Conservation (phyloP, 305 asterid genomes). For the Solanum hybrid region DNA sequence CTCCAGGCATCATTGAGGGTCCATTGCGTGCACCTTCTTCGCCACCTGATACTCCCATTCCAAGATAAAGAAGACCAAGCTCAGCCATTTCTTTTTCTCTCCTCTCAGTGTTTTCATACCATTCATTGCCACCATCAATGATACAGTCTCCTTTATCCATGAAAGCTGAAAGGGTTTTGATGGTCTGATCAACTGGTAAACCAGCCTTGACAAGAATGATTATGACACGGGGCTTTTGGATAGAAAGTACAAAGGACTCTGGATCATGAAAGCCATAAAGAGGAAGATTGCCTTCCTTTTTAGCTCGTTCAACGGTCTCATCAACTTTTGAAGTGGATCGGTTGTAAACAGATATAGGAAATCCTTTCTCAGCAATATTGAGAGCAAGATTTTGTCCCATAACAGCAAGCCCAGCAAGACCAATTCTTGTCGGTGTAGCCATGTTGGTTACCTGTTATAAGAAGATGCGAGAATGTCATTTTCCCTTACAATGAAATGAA, state of each 20-base stretch:
- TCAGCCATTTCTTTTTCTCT: constrained; percentile 49
- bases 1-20: constrained; percentile 76
- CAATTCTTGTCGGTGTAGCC: constrained; percentile 56
- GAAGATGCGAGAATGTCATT: background rate
- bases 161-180: constrained; percentile 44
- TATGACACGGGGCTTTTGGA: constrained; percentile 62
- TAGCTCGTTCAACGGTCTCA: constrained; percentile 59
- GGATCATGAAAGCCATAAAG: constrained; percentile 57
- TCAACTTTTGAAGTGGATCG: constrained; percentile 63
- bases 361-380: constrained; percentile 95
- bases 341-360: constrained; percentile 68
- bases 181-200: constrained; percentile 58
- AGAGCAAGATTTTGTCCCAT: constrained; percentile 85
- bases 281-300: constrained; percentile 54
- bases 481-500: background rate
- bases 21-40: constrained; percentile 75
- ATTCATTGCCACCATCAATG: constrained; percentile 70
- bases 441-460: constrained; percentile 13
- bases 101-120: constrained; percentile 78
- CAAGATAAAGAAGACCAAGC: constrained; percentile 58
- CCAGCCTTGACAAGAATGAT: constrained; percentile 68
- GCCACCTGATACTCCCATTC: constrained; percentile 94
- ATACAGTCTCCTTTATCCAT: constrained; percentile 72
- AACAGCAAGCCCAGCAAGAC: constrained; percentile 70
- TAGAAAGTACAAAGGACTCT: constrained; percentile 45